Conservation (phyloP, 495 filamentous ascomycete genomes). For the Aspergillus ostianus region DNA sequence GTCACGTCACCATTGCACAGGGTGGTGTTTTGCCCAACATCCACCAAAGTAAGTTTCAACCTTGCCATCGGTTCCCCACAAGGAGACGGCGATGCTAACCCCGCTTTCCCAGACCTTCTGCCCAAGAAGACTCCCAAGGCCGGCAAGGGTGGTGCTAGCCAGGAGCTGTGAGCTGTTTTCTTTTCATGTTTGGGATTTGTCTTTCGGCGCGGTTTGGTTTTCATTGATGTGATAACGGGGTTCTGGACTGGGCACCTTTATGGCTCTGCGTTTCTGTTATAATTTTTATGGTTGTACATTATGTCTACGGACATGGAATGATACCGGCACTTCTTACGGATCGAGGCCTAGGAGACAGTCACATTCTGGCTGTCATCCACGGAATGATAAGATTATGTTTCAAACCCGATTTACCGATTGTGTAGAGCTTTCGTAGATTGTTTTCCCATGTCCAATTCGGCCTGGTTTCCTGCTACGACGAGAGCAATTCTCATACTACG, state of each 20-base stretch:
- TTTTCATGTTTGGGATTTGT: constrained; percentile 53
- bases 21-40: constrained; percentile 99
- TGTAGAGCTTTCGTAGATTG: not conserved
- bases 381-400: not conserved
- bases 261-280: constrained; percentile 73
- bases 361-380: not conserved
- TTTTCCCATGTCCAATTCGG: too few species aligned
- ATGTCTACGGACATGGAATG: constrained; percentile 71
- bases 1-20: constrained; percentile 98
- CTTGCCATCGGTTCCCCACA: too few species aligned
- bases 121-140: constrained; percentile 97
- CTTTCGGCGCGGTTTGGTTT: constrained; percentile 61
- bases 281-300: constrained; percentile 89
- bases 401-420: not conserved
- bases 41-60: constrained; percentile 78
- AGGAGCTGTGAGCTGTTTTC: constrained; percentile 74
- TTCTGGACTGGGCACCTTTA: constrained; percentile 76
- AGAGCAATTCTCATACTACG: too few species aligned
- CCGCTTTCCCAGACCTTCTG: constrained; percentile 69
- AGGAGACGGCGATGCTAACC: constrained; percentile 1
- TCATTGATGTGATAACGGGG: constrained; percentile 84
- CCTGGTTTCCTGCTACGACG: too few species aligned
- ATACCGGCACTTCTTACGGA: constrained; percentile 37
- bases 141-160: constrained; percentile 76
- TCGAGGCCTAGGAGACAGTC: constrained; percentile 1